Conservation (phyloP, 75 land plant genomes). For the Ceratopteris richardii region DNA sequence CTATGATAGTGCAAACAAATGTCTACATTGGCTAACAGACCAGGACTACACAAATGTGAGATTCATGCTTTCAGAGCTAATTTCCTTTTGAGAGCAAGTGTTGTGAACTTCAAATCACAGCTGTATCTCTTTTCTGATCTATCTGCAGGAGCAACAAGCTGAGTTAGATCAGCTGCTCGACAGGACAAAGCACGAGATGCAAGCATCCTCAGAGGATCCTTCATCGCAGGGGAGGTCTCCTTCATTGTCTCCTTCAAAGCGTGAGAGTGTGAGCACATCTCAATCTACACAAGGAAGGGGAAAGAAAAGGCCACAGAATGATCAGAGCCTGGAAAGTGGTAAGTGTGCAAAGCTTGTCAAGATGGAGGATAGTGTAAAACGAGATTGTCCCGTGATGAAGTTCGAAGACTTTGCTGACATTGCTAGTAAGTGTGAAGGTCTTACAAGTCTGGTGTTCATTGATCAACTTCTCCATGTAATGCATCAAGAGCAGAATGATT, state of each 20-base stretch:
- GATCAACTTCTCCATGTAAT: slow-evolving; percentile 32
- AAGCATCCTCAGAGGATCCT: slow-evolving; percentile 30
- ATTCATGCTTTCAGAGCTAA: not conserved
- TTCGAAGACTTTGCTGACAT: slow-evolving; percentile 21
- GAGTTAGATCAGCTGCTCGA: slow-evolving; percentile 40
- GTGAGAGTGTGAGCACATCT: slow-evolving; percentile 7
- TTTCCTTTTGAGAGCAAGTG: no score
- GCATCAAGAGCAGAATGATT: slow-evolving; percentile 33
- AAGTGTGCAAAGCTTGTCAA: slow-evolving; percentile 26
- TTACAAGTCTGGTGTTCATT: slow-evolving; percentile 17
- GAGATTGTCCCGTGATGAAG: slow-evolving; percentile 26
- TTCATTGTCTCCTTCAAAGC: slow-evolving; percentile 15
- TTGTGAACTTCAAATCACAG: no score
- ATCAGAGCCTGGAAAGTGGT: slow-evolving; percentile 15
- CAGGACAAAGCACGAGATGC: slow-evolving; percentile 44
- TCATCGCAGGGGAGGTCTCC: slow-evolving; percentile 27
- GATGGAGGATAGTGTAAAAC: slow-evolving; percentile 21
- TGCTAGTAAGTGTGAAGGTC: slow-evolving; percentile 41
- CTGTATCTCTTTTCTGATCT: not conserved
- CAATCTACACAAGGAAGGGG: slow-evolving; percentile 17
- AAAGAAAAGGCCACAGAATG: slow-evolving; percentile 37
- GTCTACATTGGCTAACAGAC: slow-evolving; percentile 97
- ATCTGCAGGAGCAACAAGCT: slow-evolving; percentile 41
- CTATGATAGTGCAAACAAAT: slow-evolving; percentile 69
- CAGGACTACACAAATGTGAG: slow-evolving; percentile 80